phyloP scores from a whole-genome alignment of 345 rosid species.

The Rhodomyrtus tomentosa region DNA sequence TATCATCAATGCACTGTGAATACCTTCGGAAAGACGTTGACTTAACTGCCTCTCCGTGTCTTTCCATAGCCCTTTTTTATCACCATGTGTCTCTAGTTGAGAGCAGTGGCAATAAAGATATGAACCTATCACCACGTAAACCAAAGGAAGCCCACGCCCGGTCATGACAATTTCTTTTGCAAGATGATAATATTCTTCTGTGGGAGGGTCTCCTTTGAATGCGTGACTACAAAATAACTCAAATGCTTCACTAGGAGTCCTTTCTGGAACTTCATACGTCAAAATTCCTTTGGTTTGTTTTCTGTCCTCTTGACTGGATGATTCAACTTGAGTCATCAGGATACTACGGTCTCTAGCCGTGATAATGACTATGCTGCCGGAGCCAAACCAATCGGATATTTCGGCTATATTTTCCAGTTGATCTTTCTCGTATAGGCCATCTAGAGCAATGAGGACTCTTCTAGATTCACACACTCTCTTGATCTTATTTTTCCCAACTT shows the following conservation, averaged over 20 bases:
- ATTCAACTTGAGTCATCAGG: background rate
- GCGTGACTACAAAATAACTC: background rate
- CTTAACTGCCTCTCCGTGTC: background rate
- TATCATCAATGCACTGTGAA: background rate
- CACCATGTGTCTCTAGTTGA: background rate
- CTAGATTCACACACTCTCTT: background rate
- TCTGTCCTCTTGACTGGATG: background rate
- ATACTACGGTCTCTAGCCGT: background rate
- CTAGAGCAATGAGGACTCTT: background rate
- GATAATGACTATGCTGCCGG: background rate
- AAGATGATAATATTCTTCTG: background rate
- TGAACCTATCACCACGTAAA: background rate
- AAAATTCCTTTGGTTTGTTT: background rate
- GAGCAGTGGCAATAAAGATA: background rate
- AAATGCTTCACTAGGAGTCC: background rate
- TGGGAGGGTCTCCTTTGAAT: background rate
- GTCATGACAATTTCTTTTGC: background rate
- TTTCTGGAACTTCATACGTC: background rate
- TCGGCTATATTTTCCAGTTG: background rate
- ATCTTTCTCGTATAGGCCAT: background rate
- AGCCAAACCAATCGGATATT: background rate
- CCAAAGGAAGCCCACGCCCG: background rate
- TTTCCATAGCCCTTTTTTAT: background rate
- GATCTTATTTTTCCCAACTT: background rate
- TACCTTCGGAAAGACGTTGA: background rate